Evolutionary conservation across 106 monocot genomes (phyloP).

Genomic region (Dendrobium officinale): DNA sequence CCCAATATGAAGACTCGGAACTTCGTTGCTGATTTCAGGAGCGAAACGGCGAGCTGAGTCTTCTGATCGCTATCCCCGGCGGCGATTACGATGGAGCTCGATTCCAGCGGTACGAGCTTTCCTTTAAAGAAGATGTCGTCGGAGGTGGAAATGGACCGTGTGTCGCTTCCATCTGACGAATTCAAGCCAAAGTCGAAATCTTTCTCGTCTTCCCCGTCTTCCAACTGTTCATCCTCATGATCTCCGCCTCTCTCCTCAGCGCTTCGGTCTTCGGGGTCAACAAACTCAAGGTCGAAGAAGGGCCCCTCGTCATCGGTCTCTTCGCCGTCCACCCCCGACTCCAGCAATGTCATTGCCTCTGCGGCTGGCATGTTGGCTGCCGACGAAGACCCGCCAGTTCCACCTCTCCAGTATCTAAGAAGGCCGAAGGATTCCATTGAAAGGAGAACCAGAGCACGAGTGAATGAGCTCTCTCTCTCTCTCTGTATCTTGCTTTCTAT

Average conservation of each 20-base stretch:
- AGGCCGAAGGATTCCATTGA: constrained; percentile 59
- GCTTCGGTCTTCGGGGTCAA: constrained; percentile 13
- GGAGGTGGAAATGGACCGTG: constrained; percentile 16
- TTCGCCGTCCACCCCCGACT: not conserved
- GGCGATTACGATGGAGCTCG: constrained; percentile 11
- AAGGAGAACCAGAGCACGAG: constrained; percentile 13
- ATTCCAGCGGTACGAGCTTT: constrained; percentile 29
- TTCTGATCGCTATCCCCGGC: constrained; percentile 11
- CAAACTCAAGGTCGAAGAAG: constrained; percentile 68
- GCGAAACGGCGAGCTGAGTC: constrained; percentile 30
- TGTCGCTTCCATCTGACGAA: constrained; percentile 4
- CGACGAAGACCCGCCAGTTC: not conserved
- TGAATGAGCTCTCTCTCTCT: not conserved
- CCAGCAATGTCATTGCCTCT: not conserved
- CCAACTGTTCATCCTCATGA: not conserved
- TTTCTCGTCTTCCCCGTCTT: constrained; percentile 11
- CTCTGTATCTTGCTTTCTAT: not conserved
- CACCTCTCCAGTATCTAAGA: constrained; percentile 3
- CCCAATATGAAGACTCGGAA: constrained; percentile 57
- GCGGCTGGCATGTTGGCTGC: not conserved
- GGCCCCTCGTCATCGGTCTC: constrained; percentile 39
- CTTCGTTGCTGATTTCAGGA: constrained; percentile 64
- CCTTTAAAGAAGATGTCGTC: constrained; percentile 53
- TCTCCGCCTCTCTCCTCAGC: not conserved
- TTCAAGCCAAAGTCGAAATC: constrained; percentile 23